Conservation (phyloP, 192 early-diverging fungal species). For the Backusella mclennaniae region DNA sequence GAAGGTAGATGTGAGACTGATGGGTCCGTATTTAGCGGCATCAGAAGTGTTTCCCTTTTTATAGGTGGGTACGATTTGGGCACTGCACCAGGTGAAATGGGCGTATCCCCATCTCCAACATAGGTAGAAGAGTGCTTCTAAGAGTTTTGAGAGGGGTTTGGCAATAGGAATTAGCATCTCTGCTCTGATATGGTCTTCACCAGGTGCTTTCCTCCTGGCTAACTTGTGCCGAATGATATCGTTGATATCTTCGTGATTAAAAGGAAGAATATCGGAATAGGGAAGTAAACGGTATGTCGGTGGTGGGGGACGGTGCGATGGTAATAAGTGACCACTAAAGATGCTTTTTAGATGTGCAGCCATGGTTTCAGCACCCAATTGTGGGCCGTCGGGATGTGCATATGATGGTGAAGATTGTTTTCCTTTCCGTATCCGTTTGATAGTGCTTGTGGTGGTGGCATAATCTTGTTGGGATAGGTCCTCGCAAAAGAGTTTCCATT, state of each 20-base stretch:
- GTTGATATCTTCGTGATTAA: not conserved
- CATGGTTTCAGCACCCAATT: not conserved
- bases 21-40: not conserved
- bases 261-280: not conserved
- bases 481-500: not conserved
- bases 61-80: not conserved
- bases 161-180: not conserved
- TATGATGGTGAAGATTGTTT: not conserved
- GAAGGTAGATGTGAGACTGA: not conserved
- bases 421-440: not conserved
- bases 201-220: not conserved
- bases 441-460: not conserved
- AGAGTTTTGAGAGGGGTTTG: not conserved
- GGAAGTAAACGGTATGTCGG: not conserved
- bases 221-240: not conserved
- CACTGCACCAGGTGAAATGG: not conserved
- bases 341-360: not conserved
- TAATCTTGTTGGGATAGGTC: not conserved
- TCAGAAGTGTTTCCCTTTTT: not conserved
- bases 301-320: not conserved
- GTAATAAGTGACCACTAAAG: not conserved
- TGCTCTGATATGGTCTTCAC: not conserved
- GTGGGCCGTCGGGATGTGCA: not conserved
- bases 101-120: not conserved
- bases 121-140: not conserved